A percentile compares a stretch with the other conserved stretches of the same genome.
Conservation (phyloP, 495 filamentous ascomycete species). For the Aspergillus saccharolyticus region DNA sequence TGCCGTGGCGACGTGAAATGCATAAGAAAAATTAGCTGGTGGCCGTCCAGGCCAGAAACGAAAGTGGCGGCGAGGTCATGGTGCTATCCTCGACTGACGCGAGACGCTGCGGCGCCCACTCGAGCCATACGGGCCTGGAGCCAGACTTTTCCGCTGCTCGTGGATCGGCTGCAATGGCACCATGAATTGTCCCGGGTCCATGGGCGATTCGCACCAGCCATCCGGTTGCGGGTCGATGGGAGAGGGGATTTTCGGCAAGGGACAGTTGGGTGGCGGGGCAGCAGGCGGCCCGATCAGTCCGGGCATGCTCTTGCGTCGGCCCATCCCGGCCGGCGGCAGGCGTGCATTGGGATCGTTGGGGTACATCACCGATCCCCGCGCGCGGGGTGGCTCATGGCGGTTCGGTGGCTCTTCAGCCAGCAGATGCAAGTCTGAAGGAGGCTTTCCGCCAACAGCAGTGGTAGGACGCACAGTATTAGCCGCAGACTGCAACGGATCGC, state of each 20-base stretch:
- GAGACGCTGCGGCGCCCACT: background rate
- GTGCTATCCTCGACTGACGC: background rate
- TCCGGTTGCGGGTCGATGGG: slow-evolving; percentile 11
- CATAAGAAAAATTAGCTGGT: background rate
- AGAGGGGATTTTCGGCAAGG: slow-evolving; percentile 57
- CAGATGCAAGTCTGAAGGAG: slow-evolving; percentile 17
- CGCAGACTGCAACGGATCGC: background rate
- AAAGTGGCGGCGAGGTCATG: background rate
- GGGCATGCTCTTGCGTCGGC: slow-evolving; percentile 52
- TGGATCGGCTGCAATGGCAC: background rate
- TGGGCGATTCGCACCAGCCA: background rate
- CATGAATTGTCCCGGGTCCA: background rate
- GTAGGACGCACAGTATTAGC: background rate
- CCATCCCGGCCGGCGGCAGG: slow-evolving; percentile 12
- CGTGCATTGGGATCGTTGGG: background rate
- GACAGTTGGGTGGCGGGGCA: slow-evolving; percentile 58
- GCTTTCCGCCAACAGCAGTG: slow-evolving; percentile 2
- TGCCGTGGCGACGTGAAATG: slow-evolving; percentile 5
- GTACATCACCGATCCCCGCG: slow-evolving; percentile 9
- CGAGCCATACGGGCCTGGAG: background rate
- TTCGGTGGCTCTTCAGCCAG: slow-evolving; percentile 1
- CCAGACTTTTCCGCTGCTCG: background rate
- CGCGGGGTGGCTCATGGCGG: background rate
- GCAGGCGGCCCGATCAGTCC: slow-evolving; percentile 56
- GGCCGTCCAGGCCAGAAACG: background rate